Percentiles rank a stretch among this genome's conserved stretches.
These are phyloP conservation scores for Tylopilus rubrobrunneus DNA, from an alignment of 768 basidiomycete genomes.

Conservation along the genomic window DNA sequence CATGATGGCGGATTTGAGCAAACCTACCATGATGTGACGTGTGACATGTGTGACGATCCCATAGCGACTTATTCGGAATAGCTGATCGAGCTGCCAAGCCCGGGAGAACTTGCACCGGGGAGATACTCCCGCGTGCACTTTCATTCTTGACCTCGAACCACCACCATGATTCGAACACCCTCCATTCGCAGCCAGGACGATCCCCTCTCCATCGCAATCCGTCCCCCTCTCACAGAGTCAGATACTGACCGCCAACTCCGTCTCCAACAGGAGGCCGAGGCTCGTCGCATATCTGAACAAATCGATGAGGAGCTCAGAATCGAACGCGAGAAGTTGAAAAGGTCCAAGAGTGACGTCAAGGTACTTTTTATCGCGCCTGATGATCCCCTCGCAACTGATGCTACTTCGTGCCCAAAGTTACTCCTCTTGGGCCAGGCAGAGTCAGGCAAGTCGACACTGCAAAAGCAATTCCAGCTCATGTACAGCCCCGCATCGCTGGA, in stretches of 20 bases:
- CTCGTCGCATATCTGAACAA: slow-evolving; percentile 70
- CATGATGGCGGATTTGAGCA: slow-evolving; percentile 22
- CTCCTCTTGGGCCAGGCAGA: slow-evolving; percentile 77
- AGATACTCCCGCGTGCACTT: not conserved
- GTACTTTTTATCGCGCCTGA: slow-evolving; percentile 31
- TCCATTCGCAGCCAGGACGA: slow-evolving; percentile 75
- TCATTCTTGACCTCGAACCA: slow-evolving; percentile 30
- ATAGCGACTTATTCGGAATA: not conserved
- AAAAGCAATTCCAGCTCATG: slow-evolving; percentile 80
- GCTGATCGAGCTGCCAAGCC: not conserved
- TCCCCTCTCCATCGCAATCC: slow-evolving; percentile 63
- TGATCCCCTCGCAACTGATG: slow-evolving; percentile 18
- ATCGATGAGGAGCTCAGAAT: slow-evolving; percentile 77
- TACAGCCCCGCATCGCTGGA: slow-evolving; percentile 70
- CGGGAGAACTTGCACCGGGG: not conserved
- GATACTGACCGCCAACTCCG: slow-evolving; percentile 59
- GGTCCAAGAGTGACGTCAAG: slow-evolving; percentile 72
- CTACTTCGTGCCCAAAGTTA: slow-evolving; percentile 37
- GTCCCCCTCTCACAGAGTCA: slow-evolving; percentile 64
- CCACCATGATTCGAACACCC: slow-evolving; percentile 58
- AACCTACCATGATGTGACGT: slow-evolving; percentile 29
- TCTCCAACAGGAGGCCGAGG: slow-evolving; percentile 65
- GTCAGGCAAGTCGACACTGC: slow-evolving; percentile 73
- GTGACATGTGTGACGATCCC: slow-evolving; percentile 23
- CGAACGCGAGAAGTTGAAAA: slow-evolving; percentile 63